Conservation (phyloP, 371 early-diverging fungal species). For the Aphelidium insulamus region DNA sequence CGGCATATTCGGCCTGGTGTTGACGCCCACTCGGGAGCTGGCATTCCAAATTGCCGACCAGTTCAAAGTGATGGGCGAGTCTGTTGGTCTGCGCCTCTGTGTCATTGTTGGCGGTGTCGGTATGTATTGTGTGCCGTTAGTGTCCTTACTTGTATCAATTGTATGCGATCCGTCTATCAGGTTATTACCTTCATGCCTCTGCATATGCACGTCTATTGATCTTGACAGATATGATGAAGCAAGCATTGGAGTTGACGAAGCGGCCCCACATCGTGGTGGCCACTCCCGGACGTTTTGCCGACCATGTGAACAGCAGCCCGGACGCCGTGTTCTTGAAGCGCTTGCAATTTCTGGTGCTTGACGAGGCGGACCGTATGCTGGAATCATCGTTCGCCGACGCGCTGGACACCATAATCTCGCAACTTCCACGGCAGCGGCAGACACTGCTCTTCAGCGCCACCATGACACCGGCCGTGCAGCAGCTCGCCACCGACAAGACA, state of each 20-base stretch:
- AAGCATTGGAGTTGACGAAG: constrained; percentile 61
- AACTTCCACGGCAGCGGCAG: constrained; percentile 58
- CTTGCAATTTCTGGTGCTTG: constrained; percentile 56
- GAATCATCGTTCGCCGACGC: constrained; percentile 62
- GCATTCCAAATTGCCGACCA: constrained; percentile 95
- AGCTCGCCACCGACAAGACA: constrained; percentile 29
- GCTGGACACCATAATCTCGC: constrained; percentile 48
- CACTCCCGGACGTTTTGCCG: constrained; percentile 89
- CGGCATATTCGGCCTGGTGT: constrained; percentile 77
- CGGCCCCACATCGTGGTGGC: constrained; percentile 92
- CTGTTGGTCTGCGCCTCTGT: constrained; percentile 56
- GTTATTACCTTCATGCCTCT: not conserved
- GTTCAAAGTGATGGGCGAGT: constrained; percentile 72
- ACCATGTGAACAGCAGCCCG: constrained; percentile 60
- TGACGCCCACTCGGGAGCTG: constrained; percentile 94
- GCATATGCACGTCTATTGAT: constrained; percentile 1
- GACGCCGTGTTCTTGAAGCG: constrained; percentile 36
- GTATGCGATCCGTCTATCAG: not conserved
- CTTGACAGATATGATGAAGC: constrained; percentile 61
- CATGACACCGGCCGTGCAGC: constrained; percentile 63
- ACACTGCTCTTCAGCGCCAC: constrained; percentile 91
- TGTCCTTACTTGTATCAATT: not conserved
- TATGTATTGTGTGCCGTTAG: constrained; percentile 3
- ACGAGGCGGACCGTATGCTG: constrained; percentile 94
- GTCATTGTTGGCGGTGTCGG: constrained; percentile 92